Evolutionary conservation across 768 basidiomycete genomes (phyloP).

Genomic region (Pholiota molesta): DNA sequence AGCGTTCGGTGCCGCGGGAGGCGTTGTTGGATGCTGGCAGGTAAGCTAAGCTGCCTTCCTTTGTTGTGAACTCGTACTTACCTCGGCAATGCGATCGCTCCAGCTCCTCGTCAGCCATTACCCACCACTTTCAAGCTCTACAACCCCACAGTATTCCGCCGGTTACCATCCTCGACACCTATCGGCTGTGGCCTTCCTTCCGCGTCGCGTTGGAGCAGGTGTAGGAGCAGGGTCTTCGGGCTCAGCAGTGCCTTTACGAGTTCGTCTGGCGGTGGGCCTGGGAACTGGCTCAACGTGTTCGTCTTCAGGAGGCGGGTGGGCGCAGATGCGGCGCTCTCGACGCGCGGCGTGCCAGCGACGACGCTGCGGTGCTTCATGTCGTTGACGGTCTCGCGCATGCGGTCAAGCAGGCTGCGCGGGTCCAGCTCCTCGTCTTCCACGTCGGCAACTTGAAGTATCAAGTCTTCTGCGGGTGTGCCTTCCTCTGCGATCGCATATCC

Average conservation of each 20-base stretch:
- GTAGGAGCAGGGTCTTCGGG: slow-evolving; percentile 12
- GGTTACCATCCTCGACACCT: too few species aligned
- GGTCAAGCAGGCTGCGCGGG: slow-evolving; percentile 38
- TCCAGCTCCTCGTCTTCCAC: too few species aligned
- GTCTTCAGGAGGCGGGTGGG: slow-evolving; percentile 11
- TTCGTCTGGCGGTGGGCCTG: slow-evolving; percentile 22
- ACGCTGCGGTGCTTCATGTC: slow-evolving; percentile 47
- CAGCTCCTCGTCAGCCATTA: too few species aligned
- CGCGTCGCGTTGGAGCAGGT: slow-evolving; percentile 18
- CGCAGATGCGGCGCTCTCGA: neutral
- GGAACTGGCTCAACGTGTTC: slow-evolving; percentile 8
- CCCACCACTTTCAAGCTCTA: too few species aligned
- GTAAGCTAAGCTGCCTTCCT: too few species aligned
- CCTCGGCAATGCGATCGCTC: too few species aligned
- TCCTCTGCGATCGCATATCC: slow-evolving; percentile 19
- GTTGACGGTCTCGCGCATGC: slow-evolving; percentile 52
- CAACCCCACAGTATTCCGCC: too few species aligned
- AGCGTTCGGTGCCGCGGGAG: too few species aligned
- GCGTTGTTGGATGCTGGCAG: too few species aligned
- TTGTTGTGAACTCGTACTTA: too few species aligned
- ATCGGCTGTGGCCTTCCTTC: slow-evolving; percentile 20
- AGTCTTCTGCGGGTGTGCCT: neutral
- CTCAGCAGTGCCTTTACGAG: slow-evolving; percentile 29
- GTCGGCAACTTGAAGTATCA: too few species aligned
- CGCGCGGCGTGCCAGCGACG: slow-evolving; percentile 21